phyloP scores from a whole-genome alignment of 805 yeast genomes.

The Candida peoriensis region DNA sequence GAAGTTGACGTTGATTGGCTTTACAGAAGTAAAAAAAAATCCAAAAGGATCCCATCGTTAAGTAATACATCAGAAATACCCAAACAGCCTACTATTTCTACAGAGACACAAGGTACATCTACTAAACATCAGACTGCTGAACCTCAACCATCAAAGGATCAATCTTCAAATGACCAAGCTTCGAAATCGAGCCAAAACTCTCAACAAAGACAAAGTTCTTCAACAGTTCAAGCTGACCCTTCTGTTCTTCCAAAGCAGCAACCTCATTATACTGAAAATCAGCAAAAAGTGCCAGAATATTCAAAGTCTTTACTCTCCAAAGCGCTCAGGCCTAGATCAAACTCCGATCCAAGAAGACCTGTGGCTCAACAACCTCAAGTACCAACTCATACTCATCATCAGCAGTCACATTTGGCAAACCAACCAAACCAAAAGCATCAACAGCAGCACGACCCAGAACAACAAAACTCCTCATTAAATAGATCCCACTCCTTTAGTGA shows the following conservation, averaged over 20 bases:
- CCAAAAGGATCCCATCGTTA: conserved; percentile 22
- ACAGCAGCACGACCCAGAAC: not conserved
- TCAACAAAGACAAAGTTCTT: not conserved
- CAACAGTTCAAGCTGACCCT: not conserved
- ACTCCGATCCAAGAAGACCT: conserved; percentile 17
- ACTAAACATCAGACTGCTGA: conserved; percentile 9
- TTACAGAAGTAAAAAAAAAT: conserved; percentile 66
- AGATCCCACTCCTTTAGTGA: conserved; percentile 19
- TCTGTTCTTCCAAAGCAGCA: conserved; percentile 11
- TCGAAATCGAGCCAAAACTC: not conserved
- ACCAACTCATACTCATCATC: not conserved
- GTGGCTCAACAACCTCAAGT: conserved; percentile 1
- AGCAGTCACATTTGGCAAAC: not conserved
- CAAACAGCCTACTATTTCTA: not conserved
- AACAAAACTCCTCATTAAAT: conserved; percentile 3
- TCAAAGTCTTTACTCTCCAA: conserved; percentile 19
- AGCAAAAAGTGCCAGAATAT: conserved; percentile 2
- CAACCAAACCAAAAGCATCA: not conserved
- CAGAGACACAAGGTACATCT: conserved; percentile 10
- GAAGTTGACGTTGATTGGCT: conserved; percentile 76
- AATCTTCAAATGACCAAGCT: conserved; percentile 3
- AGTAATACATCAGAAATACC: not conserved
- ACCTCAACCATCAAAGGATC: not conserved
- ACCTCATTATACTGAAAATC: conserved; percentile 2
- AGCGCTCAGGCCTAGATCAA: conserved; percentile 22